Evolutionary conservation across 352 stramenopile species (phyloP).

Genomic region (Pythium grandisporangium): DNA sequence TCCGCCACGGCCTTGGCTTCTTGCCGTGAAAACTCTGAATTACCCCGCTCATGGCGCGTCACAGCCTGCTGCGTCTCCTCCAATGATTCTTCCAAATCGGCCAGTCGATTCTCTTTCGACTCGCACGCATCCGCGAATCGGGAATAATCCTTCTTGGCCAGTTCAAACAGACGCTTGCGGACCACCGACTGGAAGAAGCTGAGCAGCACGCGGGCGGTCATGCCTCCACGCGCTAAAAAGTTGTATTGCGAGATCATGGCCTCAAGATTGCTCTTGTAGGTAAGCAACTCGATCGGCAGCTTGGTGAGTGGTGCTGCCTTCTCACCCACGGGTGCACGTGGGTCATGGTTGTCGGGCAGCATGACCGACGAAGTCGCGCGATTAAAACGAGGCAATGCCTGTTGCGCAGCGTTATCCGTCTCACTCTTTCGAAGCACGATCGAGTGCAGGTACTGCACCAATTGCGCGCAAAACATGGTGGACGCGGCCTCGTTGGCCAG

Average conservation of each 20-base stretch:
- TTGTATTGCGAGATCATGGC: slow-evolving; percentile 75
- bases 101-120: slow-evolving; percentile 31
- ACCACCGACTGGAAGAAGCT: slow-evolving; percentile 53
- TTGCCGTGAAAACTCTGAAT: slow-evolving; percentile 35
- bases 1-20: slow-evolving; percentile 34
- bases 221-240: slow-evolving; percentile 52
- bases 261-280: slow-evolving; percentile 74
- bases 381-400: slow-evolving; percentile 26
- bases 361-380: slow-evolving; percentile 48
- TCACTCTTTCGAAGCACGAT: slow-evolving; percentile 64
- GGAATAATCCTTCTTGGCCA: slow-evolving; percentile 48
- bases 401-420: slow-evolving; percentile 41
- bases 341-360: slow-evolving; percentile 15
- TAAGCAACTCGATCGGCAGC: slow-evolving; percentile 57
- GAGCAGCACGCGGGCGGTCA: slow-evolving; percentile 33
- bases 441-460: slow-evolving; percentile 57
- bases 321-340: too few relatives aligned
- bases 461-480: slow-evolving; percentile 51
- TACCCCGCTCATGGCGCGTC: slow-evolving; percentile 29
- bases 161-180: slow-evolving; percentile 26
- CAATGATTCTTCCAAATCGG: slow-evolving; percentile 36
- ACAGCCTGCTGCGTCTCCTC: slow-evolving; percentile 40
- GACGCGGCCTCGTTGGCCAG: slow-evolving; percentile 53
- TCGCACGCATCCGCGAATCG: slow-evolving; percentile 46
- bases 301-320: slow-evolving; percentile 22